Conservation (phyloP, 2,329 filamentous ascomycete genomes). For the Alternaria triticina region DNA sequence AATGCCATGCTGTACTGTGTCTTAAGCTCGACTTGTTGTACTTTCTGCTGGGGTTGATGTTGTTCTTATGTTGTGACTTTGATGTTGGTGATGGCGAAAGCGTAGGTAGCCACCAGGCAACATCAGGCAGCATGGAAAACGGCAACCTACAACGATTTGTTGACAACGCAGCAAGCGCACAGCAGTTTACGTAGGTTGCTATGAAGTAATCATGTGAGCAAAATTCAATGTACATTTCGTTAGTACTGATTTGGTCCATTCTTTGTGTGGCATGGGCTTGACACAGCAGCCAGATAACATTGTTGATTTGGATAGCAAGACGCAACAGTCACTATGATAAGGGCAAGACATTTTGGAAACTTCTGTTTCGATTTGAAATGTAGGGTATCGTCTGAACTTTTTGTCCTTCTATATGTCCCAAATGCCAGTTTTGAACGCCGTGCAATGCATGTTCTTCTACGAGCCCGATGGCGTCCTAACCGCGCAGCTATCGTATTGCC, state of each 20-base stretch:
- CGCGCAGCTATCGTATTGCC: not conserved
- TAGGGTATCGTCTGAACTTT: slow-evolving; percentile 45
- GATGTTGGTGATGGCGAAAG: slow-evolving; percentile 17
- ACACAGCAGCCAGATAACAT: not conserved
- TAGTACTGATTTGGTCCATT: fast-evolving
- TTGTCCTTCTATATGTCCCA: slow-evolving; percentile 30
- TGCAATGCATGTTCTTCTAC: slow-evolving; percentile 33
- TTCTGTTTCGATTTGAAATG: slow-evolving; percentile 2
- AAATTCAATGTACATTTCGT: not conserved
- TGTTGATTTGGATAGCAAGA: not conserved
- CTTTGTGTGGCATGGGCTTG: not conserved
- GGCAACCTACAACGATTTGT: slow-evolving; percentile 23
- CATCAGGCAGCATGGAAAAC: slow-evolving; percentile 37
- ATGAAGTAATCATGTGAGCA: fast-evolving
- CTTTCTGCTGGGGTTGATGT: not conserved
- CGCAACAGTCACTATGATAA: not conserved
- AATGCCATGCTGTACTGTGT: slow-evolving; percentile 53
- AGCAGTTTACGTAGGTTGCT: not conserved
- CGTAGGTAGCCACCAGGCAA: slow-evolving; percentile 45
- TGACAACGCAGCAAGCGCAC: not conserved
- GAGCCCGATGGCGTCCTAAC: not conserved
- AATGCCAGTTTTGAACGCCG: slow-evolving; percentile 37
- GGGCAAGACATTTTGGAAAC: not conserved
- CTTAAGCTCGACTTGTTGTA: slow-evolving; percentile 22
- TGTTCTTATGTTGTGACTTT: slow-evolving; percentile 32